Conservation (phyloP, 164 flowering plant species). For the Stephania cephalantha region DNA sequence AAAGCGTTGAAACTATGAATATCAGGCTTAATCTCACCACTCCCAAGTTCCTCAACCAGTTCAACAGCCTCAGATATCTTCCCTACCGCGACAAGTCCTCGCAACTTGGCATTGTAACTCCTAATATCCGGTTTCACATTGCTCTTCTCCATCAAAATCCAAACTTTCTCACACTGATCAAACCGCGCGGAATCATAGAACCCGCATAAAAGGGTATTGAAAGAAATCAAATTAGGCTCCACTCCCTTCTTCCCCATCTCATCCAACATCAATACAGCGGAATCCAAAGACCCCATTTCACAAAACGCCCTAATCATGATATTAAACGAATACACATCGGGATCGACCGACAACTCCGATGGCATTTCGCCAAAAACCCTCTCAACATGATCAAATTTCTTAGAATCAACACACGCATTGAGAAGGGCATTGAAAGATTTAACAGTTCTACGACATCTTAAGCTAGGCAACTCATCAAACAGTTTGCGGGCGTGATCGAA, state of each 20-base stretch:
- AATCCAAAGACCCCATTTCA: slow-evolving; percentile 34
- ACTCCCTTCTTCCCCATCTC: slow-evolving; percentile 45
- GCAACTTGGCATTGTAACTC: slow-evolving; percentile 37
- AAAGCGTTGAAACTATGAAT: slow-evolving; percentile 25
- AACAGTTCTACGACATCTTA: slow-evolving; percentile 31
- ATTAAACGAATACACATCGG: slow-evolving; percentile 40
- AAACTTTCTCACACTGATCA: slow-evolving; percentile 41
- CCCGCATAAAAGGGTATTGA: slow-evolving; percentile 32
- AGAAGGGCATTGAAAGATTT: slow-evolving; percentile 44
- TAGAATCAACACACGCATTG: slow-evolving; percentile 31
- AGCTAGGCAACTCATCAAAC: slow-evolving; percentile 59
- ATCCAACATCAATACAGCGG: slow-evolving; percentile 31
- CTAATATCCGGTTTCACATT: slow-evolving; percentile 31
- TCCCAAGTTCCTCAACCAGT: slow-evolving; percentile 28
- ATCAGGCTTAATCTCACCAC: slow-evolving; percentile 31
- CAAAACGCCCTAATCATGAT: slow-evolving; percentile 35
- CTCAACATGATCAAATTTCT: slow-evolving; percentile 32
- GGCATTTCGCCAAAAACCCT: slow-evolving; percentile 35
- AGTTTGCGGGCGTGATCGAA: slow-evolving; percentile 41
- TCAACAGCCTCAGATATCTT: slow-evolving; percentile 27
- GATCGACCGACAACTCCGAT: slow-evolving; percentile 20
- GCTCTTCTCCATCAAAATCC: slow-evolving; percentile 40
- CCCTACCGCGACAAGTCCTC: slow-evolving; percentile 25
- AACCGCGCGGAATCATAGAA: slow-evolving; percentile 25
- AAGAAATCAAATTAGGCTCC: slow-evolving; percentile 34